These are phyloP conservation scores for Aspergillus aculeatinus DNA, from an alignment of 2,329 filamentous ascomycete species.

Conservation along the genomic window DNA sequence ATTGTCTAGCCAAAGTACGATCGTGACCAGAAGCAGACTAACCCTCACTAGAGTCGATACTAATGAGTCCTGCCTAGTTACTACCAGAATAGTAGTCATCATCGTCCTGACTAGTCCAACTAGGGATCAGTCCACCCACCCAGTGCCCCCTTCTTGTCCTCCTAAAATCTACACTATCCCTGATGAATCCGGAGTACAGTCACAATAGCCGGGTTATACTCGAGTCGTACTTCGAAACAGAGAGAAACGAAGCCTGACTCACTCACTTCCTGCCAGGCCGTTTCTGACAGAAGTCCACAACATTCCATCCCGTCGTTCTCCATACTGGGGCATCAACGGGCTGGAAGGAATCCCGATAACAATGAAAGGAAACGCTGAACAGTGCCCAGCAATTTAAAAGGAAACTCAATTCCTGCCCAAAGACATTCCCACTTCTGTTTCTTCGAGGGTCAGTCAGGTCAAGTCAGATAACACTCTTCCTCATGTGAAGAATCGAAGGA, in stretches of 20 bases:
- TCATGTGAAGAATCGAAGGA: background rate
- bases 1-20: constrained; percentile 7
- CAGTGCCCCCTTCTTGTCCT: background rate
- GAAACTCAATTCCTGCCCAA: background rate
- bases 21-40: background rate
- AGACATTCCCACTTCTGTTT: background rate
- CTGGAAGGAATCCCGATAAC: background rate
- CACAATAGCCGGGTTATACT: too few species aligned
- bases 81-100: background rate
- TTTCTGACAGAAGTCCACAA: background rate
- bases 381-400: background rate
- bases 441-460: too few species aligned
- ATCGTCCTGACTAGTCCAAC: background rate
- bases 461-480: too few species aligned
- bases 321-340: background rate
- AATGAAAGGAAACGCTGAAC: background rate
- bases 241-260: background rate
- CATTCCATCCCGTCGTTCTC: background rate
- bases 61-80: background rate
- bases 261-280: too few species aligned
- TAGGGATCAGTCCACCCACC: background rate
- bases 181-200: too few species aligned
- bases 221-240: background rate
- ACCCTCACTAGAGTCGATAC: background rate
- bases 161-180: too few species aligned